Base-by-base conservation (phyloP, 495 filamentous ascomycete genomes). In the Tuber umbilicatum region DNA sequence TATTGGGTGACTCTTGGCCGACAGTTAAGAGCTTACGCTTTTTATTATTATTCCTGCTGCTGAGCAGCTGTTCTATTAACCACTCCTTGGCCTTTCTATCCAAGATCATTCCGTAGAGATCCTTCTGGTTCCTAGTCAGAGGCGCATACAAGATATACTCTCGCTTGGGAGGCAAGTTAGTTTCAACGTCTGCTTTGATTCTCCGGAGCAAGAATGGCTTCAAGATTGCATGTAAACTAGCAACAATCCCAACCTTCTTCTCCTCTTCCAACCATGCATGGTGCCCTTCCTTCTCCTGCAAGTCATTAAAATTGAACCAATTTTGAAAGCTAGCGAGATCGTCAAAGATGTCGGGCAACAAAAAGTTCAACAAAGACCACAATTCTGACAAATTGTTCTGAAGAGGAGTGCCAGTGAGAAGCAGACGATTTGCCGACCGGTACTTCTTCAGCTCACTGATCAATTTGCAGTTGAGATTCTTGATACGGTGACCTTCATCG, bases 321-420 rank as follows among this genome's bases (percentile, higher is more conserved):
- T 88, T 89, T 83, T 97, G 92, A 75, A 99, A 99, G 17, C 91
- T 90, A 76, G 92, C 90, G 81, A 94, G 89, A 81, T 96, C 91
- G 74, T 92, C 89, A 81, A 99, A 99, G 55, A 97, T 93, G 55
- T 92, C 91, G 2, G 95, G 95, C 67, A 99, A 87, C 3, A 99
- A 86, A 78, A 98, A 99, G 82, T 98, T 93, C 2, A 99, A 86
- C 23, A 99, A 85, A 0, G 95, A 97, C 95, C 95, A 99, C 3
- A 99, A 84, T 80, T 99, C 95, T 23, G 92, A 89, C 7, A 99
- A 89, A 79, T 97, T 99, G 79, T 99, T 99, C 80, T 99, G 95
- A 3, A 99, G 84, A 0, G 95, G 95, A 0, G 95, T 99, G 9
- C 95, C 95, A 0, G 95, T 98, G 73, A 99, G 94, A 2, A 99